Evolutionary conservation across 257 asterid genomes (phyloP), one percentile per base, ranked within the genome.

Genomic region (Rauvolfia tetraphylla): DNA sequence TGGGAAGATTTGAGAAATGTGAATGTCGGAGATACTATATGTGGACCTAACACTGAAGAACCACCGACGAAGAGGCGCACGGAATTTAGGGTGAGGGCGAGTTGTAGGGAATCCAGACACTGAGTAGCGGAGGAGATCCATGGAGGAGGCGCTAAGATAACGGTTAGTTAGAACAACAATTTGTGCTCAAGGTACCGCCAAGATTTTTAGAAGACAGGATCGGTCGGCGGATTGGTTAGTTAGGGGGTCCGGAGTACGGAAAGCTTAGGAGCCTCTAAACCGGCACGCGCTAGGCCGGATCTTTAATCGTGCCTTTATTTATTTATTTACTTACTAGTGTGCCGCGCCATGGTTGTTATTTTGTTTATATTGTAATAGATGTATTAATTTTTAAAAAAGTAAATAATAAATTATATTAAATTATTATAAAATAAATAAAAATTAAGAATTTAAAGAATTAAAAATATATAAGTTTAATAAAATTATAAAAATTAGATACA

Each of bases 121-220:
- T 68, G 90, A 77, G 88, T 81, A 83, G 74, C 81, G 83, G 81
- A 91, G 85, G 69, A 84, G 85, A 85, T 87, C 90, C 98, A 93
- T 93, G 89, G 90, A 41, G 83, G 87, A 82, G 71, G 18, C 39
- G 29, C 6, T 15, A 66, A 81, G 22, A 67, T 71, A 79, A 72
- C 79, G 79, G 79, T 75, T 44, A 79, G 79, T 59, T 67, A 42
- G 79, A 58, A 51, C 54, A 48, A 59, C 34, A 20, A 34, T 53
- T 75, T 12, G 0, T 34, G 79, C 71, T 0, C 36, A 53, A 39
- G 22, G 76, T 48, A 68, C 63, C 10, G 39, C 39, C 39, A 61
- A 54, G 61, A n/a, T 23, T 18, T 0, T 18, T 20, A 53, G 46
- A 39, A 34, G 38, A 39, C 6, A 38, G 18, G 54, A 51, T 20